phyloP scores from a whole-genome alignment of 208 protist species.

The Acanthamoeba lenticulata region DNA sequence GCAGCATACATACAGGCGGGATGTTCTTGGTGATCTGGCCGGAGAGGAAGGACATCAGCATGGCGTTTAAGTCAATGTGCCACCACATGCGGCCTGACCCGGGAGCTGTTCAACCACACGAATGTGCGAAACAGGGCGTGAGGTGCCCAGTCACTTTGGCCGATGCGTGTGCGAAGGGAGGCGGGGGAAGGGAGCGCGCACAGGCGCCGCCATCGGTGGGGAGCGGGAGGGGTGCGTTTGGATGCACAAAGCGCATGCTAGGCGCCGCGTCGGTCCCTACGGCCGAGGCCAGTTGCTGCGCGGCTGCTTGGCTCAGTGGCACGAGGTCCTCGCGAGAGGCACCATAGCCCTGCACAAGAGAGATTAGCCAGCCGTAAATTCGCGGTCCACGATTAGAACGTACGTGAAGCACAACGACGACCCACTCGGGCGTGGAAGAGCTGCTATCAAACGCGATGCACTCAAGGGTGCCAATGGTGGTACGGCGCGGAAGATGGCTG shows the following conservation, averaged over 20 bases:
- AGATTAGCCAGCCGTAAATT: neutral
- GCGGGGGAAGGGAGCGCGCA: neutral
- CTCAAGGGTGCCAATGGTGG: neutral
- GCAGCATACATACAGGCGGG: neutral
- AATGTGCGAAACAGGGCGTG: neutral
- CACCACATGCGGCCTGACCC: neutral
- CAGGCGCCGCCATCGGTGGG: neutral
- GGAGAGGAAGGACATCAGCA: neutral
- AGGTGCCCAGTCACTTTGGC: neutral
- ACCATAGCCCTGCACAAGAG: neutral
- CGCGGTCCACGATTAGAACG: neutral
- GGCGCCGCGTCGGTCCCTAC: neutral
- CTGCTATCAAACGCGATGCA: neutral
- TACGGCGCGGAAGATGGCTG: neutral
- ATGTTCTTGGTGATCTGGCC: slow-evolving; percentile 1
- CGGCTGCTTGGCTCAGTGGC: neutral
- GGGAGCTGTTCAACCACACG: neutral
- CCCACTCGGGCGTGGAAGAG: neutral
- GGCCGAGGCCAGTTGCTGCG: neutral
- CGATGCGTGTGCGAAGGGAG: neutral
- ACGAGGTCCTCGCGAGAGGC: neutral
- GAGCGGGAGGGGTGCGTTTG: neutral
- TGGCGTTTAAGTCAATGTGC: neutral
- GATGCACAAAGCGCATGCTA: neutral
- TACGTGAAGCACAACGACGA: neutral